Evolutionary conservation across 352 stramenopile genomes (phyloP).

Genomic region (Thalassiosira exigua): DNA sequence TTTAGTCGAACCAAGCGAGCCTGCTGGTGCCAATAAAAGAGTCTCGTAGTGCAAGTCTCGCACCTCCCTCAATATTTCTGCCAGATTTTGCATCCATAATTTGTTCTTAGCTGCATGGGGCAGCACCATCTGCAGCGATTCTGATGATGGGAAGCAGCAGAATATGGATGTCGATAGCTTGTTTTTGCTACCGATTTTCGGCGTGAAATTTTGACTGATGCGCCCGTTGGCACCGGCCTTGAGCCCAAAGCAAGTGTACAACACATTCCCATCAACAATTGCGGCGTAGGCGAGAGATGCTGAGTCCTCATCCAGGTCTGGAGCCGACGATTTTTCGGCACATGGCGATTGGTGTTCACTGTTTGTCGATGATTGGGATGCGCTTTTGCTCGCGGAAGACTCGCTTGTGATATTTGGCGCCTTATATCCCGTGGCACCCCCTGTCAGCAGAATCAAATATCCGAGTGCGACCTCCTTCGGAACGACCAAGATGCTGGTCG

Average conservation of each 20-base stretch:
- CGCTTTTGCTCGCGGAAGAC: background rate
- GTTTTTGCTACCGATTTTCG: conserved; percentile 1
- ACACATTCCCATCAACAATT: conserved; percentile 79
- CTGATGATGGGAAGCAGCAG: conserved; percentile 39
- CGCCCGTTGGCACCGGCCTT: conserved; percentile 29
- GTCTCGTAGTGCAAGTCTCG: conserved; percentile 33
- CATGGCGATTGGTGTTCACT: conserved; percentile 3
- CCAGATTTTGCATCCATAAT: conserved; percentile 12
- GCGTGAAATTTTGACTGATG: too few species aligned
- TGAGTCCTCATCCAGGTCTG: conserved; percentile 36
- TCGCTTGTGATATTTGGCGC: conserved; percentile 4
- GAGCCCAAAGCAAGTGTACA: conserved; percentile 80
- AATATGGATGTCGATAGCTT: conserved; percentile 27
- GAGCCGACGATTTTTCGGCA: conserved; percentile 3
- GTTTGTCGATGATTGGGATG: too few species aligned
- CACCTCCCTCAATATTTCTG: conserved; percentile 41
- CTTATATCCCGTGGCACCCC: conserved; percentile 27
- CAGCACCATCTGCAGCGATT: conserved; percentile 22
- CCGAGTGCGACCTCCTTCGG: conserved; percentile 60
- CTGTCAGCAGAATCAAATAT: conserved; percentile 72
- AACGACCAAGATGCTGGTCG: conserved; percentile 58
- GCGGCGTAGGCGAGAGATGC: conserved; percentile 63
- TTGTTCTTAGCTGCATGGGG: conserved; percentile 11
- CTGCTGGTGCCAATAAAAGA: background rate
- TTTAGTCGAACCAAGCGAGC: background rate